These are phyloP conservation scores for Mesembryanthemum crystallinum DNA, from an alignment of 148 eudicot genomes.

Conservation along the genomic window DNA sequence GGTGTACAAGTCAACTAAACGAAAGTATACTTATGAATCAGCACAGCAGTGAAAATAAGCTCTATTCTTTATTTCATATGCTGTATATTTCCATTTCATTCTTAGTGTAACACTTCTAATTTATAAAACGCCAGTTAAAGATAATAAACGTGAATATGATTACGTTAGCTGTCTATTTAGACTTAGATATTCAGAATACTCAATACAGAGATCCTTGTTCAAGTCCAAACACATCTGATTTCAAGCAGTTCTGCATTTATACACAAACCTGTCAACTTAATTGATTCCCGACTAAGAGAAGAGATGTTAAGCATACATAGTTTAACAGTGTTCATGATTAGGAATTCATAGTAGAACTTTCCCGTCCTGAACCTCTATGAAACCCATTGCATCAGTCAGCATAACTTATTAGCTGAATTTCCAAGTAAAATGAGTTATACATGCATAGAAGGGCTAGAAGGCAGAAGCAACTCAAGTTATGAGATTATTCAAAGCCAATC, in stretches of 20 bases:
- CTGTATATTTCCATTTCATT: neutral
- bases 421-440: too few relatives aligned
- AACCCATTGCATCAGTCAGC: too few relatives aligned
- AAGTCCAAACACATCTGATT: neutral
- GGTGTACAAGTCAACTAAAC: constrained; percentile 60
- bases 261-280: neutral
- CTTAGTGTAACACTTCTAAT: neutral
- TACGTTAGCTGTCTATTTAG: neutral
- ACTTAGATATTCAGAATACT: neutral
- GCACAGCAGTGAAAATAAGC: neutral
- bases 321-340: neutral
- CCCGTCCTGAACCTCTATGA: too few relatives aligned
- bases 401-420: too few relatives aligned
- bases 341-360: too few relatives aligned
- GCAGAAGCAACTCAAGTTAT: too few relatives aligned
- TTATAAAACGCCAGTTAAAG: neutral
- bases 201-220: neutral
- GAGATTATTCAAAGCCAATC: too few relatives aligned
- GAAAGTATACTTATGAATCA: neutral
- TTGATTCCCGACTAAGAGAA: neutral
- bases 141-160: neutral
- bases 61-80: neutral
- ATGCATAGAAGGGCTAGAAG: too few relatives aligned
- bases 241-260: neutral
- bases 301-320: neutral